Evolutionary conservation across 1,284 basidiomycete species (phyloP).

Genomic region (Austroboletus rostrupii): DNA sequence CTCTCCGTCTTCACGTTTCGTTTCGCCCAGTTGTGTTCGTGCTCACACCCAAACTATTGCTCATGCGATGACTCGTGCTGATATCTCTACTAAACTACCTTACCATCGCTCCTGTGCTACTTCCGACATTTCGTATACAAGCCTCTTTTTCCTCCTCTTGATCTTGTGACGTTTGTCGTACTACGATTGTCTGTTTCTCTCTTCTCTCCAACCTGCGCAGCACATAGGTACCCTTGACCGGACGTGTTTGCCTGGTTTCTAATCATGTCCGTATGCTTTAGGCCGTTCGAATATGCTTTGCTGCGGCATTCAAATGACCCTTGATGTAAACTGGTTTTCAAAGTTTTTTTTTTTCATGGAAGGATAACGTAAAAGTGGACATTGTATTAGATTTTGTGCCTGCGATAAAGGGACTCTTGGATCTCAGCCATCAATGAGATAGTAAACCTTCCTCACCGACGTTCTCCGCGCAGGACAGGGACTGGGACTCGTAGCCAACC

Average conservation of each 20-base stretch:
- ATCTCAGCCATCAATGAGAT: no score
- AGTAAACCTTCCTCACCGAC: slow-evolving; percentile 17
- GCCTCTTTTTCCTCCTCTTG: slow-evolving; percentile 6
- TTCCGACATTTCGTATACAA: slow-evolving; percentile 26
- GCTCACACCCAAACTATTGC: slow-evolving; percentile 27
- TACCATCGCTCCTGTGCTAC: slow-evolving; percentile 21
- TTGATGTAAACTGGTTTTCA: slow-evolving; percentile 28
- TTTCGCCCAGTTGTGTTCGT: slow-evolving; percentile 16
- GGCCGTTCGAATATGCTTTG: slow-evolving; percentile 15
- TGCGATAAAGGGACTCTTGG: no score
- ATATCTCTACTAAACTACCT: slow-evolving; percentile 34
- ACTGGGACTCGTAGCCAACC: slow-evolving; percentile 6
- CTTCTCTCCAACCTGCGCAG: not conserved
- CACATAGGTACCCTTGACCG: not conserved
- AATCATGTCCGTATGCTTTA: slow-evolving; percentile 13
- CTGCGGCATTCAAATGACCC: slow-evolving; percentile 14
- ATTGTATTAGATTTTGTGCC: not conserved
- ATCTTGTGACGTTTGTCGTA: slow-evolving; percentile 8
- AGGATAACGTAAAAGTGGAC: not conserved
- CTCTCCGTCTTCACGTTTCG: slow-evolving; percentile 13
- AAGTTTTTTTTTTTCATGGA: slow-evolving; percentile 4
- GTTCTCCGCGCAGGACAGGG: slow-evolving; percentile 22
- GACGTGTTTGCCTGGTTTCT: not conserved
- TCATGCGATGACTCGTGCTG: slow-evolving; percentile 27
- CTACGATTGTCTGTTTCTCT: not conserved